These are phyloP conservation scores for Lophium mytilinum DNA, from an alignment of 495 filamentous ascomycete species.

Conservation along the genomic window DNA sequence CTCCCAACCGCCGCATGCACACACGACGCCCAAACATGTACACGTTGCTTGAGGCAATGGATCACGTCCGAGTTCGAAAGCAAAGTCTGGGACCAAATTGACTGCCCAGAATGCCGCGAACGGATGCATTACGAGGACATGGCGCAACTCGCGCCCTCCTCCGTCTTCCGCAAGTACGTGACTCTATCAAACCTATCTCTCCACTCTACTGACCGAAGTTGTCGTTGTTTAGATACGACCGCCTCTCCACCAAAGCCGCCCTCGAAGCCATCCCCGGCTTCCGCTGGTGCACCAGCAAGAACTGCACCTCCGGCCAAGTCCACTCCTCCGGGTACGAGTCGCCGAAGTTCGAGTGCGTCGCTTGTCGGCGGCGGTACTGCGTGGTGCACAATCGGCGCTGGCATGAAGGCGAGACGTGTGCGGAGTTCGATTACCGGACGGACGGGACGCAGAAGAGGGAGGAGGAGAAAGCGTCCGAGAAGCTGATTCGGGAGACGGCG, in stretches of 20 bases:
- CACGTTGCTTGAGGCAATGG: slow-evolving; percentile 17
- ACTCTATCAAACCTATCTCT: not conserved
- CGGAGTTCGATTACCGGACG: slow-evolving; percentile 31
- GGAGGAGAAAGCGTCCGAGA: slow-evolving; percentile 22
- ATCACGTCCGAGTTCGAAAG: slow-evolving; percentile 11
- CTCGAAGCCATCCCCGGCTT: slow-evolving; percentile 21
- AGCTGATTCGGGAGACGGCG: slow-evolving; percentile 18
- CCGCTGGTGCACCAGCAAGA: slow-evolving; percentile 16
- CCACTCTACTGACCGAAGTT: not conserved
- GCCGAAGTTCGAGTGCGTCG: slow-evolving; percentile 29
- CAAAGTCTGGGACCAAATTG: slow-evolving; percentile 19
- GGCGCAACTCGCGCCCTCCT: slow-evolving; percentile 4
- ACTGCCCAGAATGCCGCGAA: slow-evolving; percentile 21
- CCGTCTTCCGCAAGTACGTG: slow-evolving; percentile 11
- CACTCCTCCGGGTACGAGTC: slow-evolving; percentile 1
- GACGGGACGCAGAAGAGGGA: slow-evolving; percentile 16
- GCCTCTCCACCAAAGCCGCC: slow-evolving; percentile 9
- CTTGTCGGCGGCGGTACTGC: slow-evolving; percentile 34
- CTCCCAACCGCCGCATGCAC: slow-evolving; percentile 14
- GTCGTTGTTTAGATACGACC: slow-evolving; percentile 12
- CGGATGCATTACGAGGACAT: slow-evolving; percentile 16
- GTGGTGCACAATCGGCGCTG: slow-evolving; percentile 33
- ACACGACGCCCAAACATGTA: slow-evolving; percentile 15
- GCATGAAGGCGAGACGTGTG: slow-evolving; percentile 36
- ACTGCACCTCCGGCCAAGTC: slow-evolving; percentile 23